These are phyloP conservation scores for Pyricularia sp. DNA, from an alignment of 2,329 filamentous ascomycete species.

Conservation along the genomic window DNA sequence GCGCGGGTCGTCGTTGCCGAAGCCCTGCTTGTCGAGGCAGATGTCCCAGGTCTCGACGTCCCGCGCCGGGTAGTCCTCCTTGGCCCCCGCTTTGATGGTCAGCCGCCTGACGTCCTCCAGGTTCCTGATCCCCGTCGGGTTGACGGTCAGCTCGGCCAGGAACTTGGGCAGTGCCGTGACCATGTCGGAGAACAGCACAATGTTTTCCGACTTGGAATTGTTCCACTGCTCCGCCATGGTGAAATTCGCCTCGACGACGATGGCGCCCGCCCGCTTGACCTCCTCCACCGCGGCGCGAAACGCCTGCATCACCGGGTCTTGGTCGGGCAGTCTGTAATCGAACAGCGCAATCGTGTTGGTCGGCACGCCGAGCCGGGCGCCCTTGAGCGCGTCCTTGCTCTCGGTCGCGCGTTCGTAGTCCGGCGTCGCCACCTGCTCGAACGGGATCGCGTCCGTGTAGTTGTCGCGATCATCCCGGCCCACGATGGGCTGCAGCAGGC, in stretches of 20 bases:
- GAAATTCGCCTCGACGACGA: slow-evolving; percentile 32
- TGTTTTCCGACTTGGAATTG: background rate
- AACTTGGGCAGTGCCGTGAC: slow-evolving; percentile 45
- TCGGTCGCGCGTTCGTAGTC: slow-evolving; percentile 51
- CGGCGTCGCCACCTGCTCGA: slow-evolving; percentile 30
- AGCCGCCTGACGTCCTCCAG: slow-evolving; percentile 44
- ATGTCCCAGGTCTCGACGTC: slow-evolving; percentile 50
- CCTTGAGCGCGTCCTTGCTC: slow-evolving; percentile 39
- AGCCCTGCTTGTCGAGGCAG: slow-evolving; percentile 35
- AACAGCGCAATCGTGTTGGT: slow-evolving; percentile 40
- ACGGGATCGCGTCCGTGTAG: slow-evolving; percentile 53
- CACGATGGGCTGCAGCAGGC: slow-evolving; percentile 53
- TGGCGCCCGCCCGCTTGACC: slow-evolving; percentile 45
- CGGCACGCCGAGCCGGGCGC: slow-evolving; percentile 55
- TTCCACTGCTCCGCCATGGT: slow-evolving; percentile 29
- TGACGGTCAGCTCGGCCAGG: slow-evolving; percentile 42
- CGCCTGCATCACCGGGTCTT: slow-evolving; percentile 25
- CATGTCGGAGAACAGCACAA: slow-evolving; percentile 41
- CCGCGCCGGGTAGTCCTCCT: slow-evolving; percentile 52
- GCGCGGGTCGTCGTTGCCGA: slow-evolving; percentile 43
- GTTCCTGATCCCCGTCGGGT: slow-evolving; percentile 43
- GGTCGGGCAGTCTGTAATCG: background rate
- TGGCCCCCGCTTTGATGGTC: slow-evolving; percentile 35
- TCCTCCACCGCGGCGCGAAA: slow-evolving; percentile 46
- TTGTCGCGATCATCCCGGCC: slow-evolving; percentile 53